These are phyloP conservation scores for Candida coquimbonensis DNA, from an alignment of 805 yeast genomes.

Conservation along the genomic window DNA sequence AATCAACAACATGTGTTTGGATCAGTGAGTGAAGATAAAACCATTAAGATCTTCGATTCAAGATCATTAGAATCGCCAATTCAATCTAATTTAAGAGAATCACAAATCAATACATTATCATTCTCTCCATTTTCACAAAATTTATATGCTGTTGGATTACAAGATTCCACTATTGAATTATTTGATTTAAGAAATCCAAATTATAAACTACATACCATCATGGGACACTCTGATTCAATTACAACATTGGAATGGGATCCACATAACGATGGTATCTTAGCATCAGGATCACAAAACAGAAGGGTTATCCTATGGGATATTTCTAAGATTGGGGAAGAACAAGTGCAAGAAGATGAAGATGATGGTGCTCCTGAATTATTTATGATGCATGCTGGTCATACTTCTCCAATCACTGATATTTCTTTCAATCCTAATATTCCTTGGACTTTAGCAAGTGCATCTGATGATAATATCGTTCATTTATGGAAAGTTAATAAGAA, in stretches of 20 bases:
- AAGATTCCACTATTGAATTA: constrained; percentile 58
- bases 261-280: constrained; percentile 66
- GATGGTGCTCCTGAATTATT: constrained; percentile 86
- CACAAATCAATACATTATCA: constrained; percentile 53
- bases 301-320: constrained; percentile 76
- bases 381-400: constrained; percentile 92
- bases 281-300: constrained; percentile 72
- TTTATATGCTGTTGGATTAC: constrained; percentile 62
- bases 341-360: constrained; percentile 78
- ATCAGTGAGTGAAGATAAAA: constrained; percentile 67
- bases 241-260: constrained; percentile 76
- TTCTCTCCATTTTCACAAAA: constrained; percentile 57
- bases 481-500: constrained; percentile 37
- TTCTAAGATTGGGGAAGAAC: constrained; percentile 74
- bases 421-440: constrained; percentile 60
- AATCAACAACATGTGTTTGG: constrained; percentile 46
- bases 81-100: constrained; percentile 23
- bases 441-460: constrained; percentile 64
- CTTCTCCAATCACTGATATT: constrained; percentile 67
- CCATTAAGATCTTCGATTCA: constrained; percentile 47
- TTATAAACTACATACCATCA: constrained; percentile 56
- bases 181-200: constrained; percentile 50
- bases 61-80: constrained; percentile 28
- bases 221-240: constrained; percentile 72
- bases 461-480: constrained; percentile 39